Percentiles rank a stretch among this genome's conserved stretches.
Evolutionary conservation across 2,329 filamentous ascomycete species (phyloP).

Genomic region (Periconia digitata): DNA sequence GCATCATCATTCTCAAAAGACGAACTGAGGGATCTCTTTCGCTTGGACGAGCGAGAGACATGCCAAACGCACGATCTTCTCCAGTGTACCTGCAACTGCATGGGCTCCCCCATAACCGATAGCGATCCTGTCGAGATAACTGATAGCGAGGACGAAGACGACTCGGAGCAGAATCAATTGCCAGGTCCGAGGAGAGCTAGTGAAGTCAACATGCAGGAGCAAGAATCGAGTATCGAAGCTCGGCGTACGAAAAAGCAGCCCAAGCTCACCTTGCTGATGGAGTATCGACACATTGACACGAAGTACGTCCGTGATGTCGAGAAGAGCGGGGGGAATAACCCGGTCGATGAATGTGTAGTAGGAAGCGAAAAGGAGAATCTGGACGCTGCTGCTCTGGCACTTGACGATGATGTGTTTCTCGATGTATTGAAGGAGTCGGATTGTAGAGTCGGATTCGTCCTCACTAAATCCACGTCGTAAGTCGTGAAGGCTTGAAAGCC

Average conservation of each 20-base stretch:
- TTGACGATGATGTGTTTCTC: constrained; percentile 56
- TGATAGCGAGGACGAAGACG: constrained; percentile 13
- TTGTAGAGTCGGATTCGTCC: constrained; percentile 51
- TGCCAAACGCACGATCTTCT: constrained; percentile 71
- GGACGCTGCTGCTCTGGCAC: constrained; percentile 34
- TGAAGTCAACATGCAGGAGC: constrained; percentile 49
- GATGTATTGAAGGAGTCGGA: constrained; percentile 51
- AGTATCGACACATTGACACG: constrained; percentile 56
- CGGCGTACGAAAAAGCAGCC: constrained; percentile 37
- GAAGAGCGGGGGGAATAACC: constrained; percentile 24
- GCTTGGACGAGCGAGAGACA: constrained; percentile 59
- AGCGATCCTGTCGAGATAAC: constrained; percentile 10
- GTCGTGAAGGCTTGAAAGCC: too few relatives aligned
- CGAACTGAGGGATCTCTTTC: constrained; percentile 68
- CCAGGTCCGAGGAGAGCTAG: constrained; percentile 41
- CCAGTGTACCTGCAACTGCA: constrained; percentile 63
- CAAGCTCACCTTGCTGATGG: constrained; percentile 56
- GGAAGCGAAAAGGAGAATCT: constrained; percentile 47
- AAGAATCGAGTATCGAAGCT: constrained; percentile 47
- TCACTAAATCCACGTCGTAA: constrained; percentile 46
- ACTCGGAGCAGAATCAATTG: constrained; percentile 26
- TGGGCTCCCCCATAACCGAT: constrained; percentile 41
- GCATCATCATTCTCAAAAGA: constrained; percentile 65
- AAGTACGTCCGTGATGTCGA: constrained; percentile 19
- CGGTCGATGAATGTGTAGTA: constrained; percentile 21